A percentile compares a stretch with the other conserved stretches of the same genome.
Conservation (phyloP, 192 early-diverging fungal species). For the Paraglomus brasilianum region DNA sequence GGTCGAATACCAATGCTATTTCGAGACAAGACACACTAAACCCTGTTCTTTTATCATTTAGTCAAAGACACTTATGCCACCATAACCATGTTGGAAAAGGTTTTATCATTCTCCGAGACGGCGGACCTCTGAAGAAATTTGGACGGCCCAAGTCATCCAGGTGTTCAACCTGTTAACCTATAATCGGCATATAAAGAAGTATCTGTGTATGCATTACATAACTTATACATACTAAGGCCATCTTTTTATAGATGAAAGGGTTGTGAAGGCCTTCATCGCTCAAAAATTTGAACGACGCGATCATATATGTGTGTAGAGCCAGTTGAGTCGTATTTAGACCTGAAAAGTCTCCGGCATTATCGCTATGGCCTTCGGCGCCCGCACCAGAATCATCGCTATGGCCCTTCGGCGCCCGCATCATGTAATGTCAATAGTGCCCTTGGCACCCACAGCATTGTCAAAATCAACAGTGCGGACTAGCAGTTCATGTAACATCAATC, state of each 20-base stretch:
- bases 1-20: too few species aligned
- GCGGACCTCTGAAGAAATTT: conserved; percentile 57
- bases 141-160: conserved; percentile 44
- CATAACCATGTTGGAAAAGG: conserved; percentile 60
- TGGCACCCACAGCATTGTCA: too few species aligned
- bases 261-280: conserved; percentile 57
- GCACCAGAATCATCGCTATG: conserved; percentile 56
- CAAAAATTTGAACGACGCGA: conserved; percentile 72
- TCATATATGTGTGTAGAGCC: conserved; percentile 77
- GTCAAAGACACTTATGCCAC: conserved; percentile 71
- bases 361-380: too few species aligned
- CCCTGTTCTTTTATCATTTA: conserved; percentile 14
- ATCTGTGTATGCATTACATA: not conserved
- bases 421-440: too few species aligned
- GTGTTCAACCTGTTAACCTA: conserved; percentile 32
- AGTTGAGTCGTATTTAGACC: conserved; percentile 62
- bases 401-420: too few species aligned
- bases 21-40: too few species aligned
- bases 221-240: not conserved
- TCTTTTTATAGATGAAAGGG: conserved; percentile 44
- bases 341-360: conserved; percentile 60
- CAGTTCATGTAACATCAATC: too few species aligned
- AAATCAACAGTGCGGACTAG: too few species aligned
- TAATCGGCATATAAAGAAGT: not conserved
- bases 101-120: conserved; percentile 36